Evolutionary conservation across 169 alveolate species (phyloP).

Genomic region (Plasmodium fragile): DNA sequence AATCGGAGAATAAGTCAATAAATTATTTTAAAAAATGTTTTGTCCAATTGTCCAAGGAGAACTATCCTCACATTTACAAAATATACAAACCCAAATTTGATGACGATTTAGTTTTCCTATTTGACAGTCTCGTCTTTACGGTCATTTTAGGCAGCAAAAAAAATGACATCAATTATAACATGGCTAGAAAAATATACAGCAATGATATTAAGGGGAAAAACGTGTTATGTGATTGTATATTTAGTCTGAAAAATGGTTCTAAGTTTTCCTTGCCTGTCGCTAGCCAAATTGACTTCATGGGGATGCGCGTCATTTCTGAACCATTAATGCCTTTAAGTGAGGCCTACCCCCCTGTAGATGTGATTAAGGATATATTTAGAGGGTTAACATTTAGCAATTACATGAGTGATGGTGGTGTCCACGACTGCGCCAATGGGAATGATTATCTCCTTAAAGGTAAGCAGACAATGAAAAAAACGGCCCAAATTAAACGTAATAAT

Average conservation of each 20-base stretch:
- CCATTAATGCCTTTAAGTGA: slow-evolving; percentile 80
- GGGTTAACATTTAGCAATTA: slow-evolving; percentile 37
- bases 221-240: slow-evolving; percentile 83
- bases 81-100: slow-evolving; percentile 81
- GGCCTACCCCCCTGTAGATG: slow-evolving; percentile 24
- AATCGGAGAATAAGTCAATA: slow-evolving; percentile 13
- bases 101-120: slow-evolving; percentile 80
- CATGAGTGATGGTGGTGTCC: slow-evolving; percentile 19
- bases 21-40: slow-evolving; percentile 53
- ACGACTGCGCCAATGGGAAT: background rate
- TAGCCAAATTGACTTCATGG: slow-evolving; percentile 83
- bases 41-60: slow-evolving; percentile 31
- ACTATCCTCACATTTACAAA: slow-evolving; percentile 65
- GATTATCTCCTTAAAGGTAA: background rate
- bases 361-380: slow-evolving; percentile 43
- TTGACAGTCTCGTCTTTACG: slow-evolving; percentile 82
- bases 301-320: slow-evolving; percentile 83
- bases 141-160: slow-evolving; percentile 78
- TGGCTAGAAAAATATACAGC: slow-evolving; percentile 82
- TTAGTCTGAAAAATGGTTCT: slow-evolving; percentile 72
- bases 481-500: background rate
- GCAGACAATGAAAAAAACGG: slow-evolving; percentile 1
- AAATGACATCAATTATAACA: slow-evolving; percentile 66
- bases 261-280: slow-evolving; percentile 81
- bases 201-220: slow-evolving; percentile 86